These are phyloP conservation scores for Saccharomycopsis fibuligera DNA, from an alignment of 805 yeast species.

Conservation along the genomic window DNA sequence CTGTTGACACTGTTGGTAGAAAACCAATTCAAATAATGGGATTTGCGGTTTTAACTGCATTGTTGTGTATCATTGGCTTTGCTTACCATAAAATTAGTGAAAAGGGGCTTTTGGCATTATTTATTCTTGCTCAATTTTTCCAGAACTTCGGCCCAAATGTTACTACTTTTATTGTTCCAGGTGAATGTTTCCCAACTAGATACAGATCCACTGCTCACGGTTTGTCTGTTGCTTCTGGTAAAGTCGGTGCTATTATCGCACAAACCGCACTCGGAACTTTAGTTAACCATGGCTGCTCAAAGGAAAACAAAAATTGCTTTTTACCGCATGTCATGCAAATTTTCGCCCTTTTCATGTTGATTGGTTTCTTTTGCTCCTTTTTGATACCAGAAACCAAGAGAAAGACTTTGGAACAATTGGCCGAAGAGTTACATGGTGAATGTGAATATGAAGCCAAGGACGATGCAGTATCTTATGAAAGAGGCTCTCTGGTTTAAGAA, in stretches of 20 bases:
- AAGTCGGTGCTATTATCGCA: slow-evolving; percentile 89
- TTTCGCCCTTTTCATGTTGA: slow-evolving; percentile 87
- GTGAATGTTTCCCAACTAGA: slow-evolving; percentile 90
- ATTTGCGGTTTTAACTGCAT: slow-evolving; percentile 59
- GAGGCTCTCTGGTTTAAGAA: too few species aligned
- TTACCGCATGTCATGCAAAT: slow-evolving; percentile 91
- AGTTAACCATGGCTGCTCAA: slow-evolving; percentile 69
- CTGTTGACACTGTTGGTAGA: slow-evolving; percentile 78
- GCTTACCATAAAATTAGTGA: slow-evolving; percentile 67
- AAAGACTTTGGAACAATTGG: slow-evolving; percentile 78
- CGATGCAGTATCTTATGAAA: too few species aligned
- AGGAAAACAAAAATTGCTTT: slow-evolving; percentile 61
- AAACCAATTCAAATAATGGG: slow-evolving; percentile 77
- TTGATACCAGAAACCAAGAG: slow-evolving; percentile 89
- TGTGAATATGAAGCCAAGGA: too few species aligned
- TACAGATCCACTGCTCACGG: slow-evolving; percentile 95
- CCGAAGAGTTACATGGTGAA: slow-evolving; percentile 81
- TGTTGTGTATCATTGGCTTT: slow-evolving; percentile 78
- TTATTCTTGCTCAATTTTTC: slow-evolving; percentile 79
- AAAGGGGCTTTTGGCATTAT: slow-evolving; percentile 67
- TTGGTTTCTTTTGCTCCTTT: slow-evolving; percentile 60
- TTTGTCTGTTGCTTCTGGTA: slow-evolving; percentile 87
- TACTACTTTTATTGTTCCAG: slow-evolving; percentile 86
- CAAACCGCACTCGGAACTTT: slow-evolving; percentile 84
- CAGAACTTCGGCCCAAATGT: slow-evolving; percentile 91